Evolutionary conservation across 345 rosid genomes (phyloP).

Genomic region (Raphanus raphanistrum): DNA sequence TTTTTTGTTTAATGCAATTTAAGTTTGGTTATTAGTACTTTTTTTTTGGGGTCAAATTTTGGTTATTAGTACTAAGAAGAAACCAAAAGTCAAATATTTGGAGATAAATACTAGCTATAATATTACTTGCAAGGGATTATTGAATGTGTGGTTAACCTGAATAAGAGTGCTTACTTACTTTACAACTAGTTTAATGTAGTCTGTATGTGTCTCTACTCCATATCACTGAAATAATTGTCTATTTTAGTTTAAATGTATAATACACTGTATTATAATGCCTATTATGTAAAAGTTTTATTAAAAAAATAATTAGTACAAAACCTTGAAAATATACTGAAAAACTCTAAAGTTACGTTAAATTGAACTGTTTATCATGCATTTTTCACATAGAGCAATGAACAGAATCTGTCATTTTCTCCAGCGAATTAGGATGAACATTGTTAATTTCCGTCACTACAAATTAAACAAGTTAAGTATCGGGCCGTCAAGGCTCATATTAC

Average conservation of each 20-base stretch:
- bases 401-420: background rate
- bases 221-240: background rate
- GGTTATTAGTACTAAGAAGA: conserved; percentile 3
- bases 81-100: background rate
- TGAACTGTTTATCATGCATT: background rate
- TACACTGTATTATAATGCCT: background rate
- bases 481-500: background rate
- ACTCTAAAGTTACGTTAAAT: background rate
- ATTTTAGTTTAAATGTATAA: background rate
- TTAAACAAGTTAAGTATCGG: background rate
- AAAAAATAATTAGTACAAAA: background rate
- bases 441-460: background rate
- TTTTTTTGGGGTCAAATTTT: no score
- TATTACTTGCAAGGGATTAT: conserved; percentile 9
- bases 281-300: background rate
- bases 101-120: background rate
- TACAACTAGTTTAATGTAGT: background rate
- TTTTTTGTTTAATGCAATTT: background rate
- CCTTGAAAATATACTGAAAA: background rate
- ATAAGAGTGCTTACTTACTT: conserved; percentile 1
- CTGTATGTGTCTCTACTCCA: background rate
- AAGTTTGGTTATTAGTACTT: background rate
- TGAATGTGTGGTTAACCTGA: background rate
- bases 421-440: background rate
- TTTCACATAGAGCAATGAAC: background rate